phyloP scores from a whole-genome alignment of 202 grass and related monocot genomes.

The Panicum hallii region DNA sequence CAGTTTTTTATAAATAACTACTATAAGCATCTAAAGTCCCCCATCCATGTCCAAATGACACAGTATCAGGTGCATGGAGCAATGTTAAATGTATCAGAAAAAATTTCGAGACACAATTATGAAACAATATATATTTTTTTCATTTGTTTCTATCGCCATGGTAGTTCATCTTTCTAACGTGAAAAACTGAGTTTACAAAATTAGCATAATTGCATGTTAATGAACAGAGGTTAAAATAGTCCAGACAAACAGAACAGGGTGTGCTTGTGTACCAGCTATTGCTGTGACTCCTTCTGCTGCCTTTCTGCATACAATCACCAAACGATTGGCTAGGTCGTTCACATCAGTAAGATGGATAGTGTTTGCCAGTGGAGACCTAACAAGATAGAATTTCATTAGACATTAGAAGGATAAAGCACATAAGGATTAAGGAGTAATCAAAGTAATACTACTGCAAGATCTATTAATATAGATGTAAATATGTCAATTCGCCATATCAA shows the following conservation, averaged over 20 bases:
- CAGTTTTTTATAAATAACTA: background rate
- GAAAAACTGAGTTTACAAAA: conserved; percentile 27
- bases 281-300: conserved; percentile 46
- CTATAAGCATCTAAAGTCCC: conserved; percentile 11
- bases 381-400: conserved; percentile 26
- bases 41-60: conserved; percentile 31
- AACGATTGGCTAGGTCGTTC: conserved; percentile 55
- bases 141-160: conserved; percentile 2
- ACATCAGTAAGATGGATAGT: conserved; percentile 54
- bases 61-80: conserved; percentile 15
- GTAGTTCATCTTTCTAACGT: conserved; percentile 10
- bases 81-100: conserved; percentile 2
- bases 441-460: conserved; percentile 12
- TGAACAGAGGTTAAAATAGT: conserved; percentile 2
- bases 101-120: background rate
- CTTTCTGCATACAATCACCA: conserved; percentile 64
- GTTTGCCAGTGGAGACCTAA: conserved; percentile 71
- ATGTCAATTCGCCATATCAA: conserved; percentile 22
- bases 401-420: conserved; percentile 22
- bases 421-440: conserved; percentile 11
- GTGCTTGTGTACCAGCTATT: conserved; percentile 49
- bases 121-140: background rate
- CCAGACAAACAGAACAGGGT: conserved; percentile 25
- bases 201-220: background rate
- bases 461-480: conserved; percentile 8